A percentile compares a stretch with the other conserved stretches of the same genome.
Evolutionary conservation across 208 protist genomes (phyloP).

Genomic region (Leishmania gerbilli): DNA sequence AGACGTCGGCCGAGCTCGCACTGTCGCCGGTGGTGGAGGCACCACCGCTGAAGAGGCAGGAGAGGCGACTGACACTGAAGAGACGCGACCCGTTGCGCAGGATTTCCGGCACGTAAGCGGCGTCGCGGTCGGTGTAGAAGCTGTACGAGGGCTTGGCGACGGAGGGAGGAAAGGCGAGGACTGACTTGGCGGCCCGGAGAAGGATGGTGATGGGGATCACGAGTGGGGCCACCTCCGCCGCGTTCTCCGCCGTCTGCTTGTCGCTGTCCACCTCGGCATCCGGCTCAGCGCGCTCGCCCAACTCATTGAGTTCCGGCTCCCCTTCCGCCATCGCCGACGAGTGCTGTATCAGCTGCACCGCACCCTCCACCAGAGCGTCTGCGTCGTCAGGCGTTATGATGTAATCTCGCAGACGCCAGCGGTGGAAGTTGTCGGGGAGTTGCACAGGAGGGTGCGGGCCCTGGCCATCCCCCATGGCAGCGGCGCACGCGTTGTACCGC

Average conservation of each 20-base stretch:
- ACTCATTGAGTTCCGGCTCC: neutral
- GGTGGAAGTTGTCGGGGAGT: conserved; percentile 65
- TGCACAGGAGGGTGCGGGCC: conserved; percentile 16
- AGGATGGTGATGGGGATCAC: conserved; percentile 37
- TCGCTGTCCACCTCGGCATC: neutral
- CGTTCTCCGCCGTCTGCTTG: neutral
- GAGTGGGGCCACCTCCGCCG: neutral
- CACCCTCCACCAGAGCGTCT: conserved; percentile 48
- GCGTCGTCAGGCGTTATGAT: conserved; percentile 51
- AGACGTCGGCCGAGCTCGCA: neutral
- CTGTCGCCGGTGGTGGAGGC: conserved; percentile 16
- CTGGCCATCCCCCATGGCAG: neutral
- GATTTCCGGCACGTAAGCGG: conserved; percentile 65
- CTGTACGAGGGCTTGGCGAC: conserved; percentile 41
- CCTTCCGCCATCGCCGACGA: conserved; percentile 5
- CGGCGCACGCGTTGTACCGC: conserved; percentile 38
- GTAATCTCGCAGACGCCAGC: conserved; percentile 64
- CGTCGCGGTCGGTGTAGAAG: conserved; percentile 73
- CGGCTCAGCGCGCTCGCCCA: neutral
- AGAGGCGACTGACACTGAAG: conserved; percentile 56
- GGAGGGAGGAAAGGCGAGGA: conserved; percentile 30
- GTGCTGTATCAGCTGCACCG: conserved; percentile 44
- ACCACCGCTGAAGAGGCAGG: conserved; percentile 4
- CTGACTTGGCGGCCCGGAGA: conserved; percentile 45
- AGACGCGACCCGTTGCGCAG: conserved; percentile 73